Base-by-base conservation (phyloP, 2,329 filamentous ascomycete genomes). In the Canariomyces notabilis region DNA sequence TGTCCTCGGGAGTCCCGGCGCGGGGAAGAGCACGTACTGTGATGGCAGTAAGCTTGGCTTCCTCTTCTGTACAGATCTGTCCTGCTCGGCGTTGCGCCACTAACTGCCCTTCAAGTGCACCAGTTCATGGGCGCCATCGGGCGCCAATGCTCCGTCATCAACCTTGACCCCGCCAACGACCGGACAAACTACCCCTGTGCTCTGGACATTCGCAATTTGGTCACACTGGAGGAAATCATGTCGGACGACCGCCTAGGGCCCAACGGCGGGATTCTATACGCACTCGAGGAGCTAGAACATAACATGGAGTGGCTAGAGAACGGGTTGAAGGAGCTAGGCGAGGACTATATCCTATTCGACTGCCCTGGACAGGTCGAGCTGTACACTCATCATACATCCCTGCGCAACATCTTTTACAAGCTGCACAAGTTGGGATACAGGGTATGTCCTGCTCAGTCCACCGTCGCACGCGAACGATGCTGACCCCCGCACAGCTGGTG, bases 111-210 rank as follows among this genome's bases (percentile, higher is more conserved):
- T 20, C 8, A 49, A 84, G 81, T 98, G 87, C 88, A 96, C 63
- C 93, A 98, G 70, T 98, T 98, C 71, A 85, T 97, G 76, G 85
- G 85, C 55, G 91, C 93, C 53, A 95, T 98, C 64, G 89, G 90
- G 50, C 85, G 93, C 46, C 90, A 94, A 67, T 95, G 89, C 72
- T 94, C 89, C 14, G 83, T 97, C 31, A 88, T 96, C 49, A 98
- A 98, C 64, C 83, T 98, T 55, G 93, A 98, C 68, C 93, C 93
- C 20, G 93, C 93, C 44, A 98, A 98, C 73, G 91, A 97, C 61
- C 83, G 85, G 50, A 93, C 89, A 1, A 87, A 81, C 51, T 98
- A 97, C 66, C 83, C 85, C 16, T 89, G 84, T 59, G 90, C 90
- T 5, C 77, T 98, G 56, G 93, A 98, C 62, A 91, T 98, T 44